A percentile compares a stretch with the other conserved stretches of the same genome.
phyloP scores from a whole-genome alignment of 2,329 filamentous ascomycete species.

The Xylariaceae sp. region DNA sequence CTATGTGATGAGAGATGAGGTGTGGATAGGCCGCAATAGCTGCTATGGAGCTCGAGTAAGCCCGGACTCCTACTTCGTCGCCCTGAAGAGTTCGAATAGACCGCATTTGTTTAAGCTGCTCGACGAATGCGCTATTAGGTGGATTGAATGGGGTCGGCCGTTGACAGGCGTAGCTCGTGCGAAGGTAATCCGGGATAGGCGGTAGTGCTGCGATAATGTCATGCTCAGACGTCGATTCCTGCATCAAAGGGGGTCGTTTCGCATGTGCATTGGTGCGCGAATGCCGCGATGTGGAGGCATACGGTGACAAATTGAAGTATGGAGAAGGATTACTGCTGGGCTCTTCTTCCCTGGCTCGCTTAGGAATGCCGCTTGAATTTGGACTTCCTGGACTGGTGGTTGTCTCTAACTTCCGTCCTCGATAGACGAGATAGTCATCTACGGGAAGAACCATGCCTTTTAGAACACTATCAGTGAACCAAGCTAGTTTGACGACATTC shows the following conservation, averaged over 20 bases:
- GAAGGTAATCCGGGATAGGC: constrained; percentile 62
- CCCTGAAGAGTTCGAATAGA: constrained; percentile 64
- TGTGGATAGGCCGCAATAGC: constrained; percentile 76
- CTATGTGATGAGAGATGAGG: constrained; percentile 34
- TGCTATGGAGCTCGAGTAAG: constrained; percentile 85
- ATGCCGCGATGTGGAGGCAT: constrained; percentile 5
- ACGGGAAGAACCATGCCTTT: constrained; percentile 41
- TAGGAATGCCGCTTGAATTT: constrained; percentile 24
- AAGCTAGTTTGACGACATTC: constrained; percentile 54
- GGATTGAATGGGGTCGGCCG: constrained; percentile 65
- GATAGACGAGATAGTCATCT: constrained; percentile 50
- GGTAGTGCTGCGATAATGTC: constrained; percentile 57
- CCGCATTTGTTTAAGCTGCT: constrained; percentile 69
- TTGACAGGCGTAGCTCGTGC: constrained; percentile 72
- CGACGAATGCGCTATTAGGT: constrained; percentile 73
- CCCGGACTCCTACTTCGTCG: constrained; percentile 75
- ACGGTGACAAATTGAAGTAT: constrained; percentile 1
- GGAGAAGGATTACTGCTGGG: constrained; percentile 10
- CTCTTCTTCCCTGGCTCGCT: constrained; percentile 25
- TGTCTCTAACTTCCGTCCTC: constrained; percentile 35
- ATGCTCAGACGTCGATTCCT: constrained; percentile 74
- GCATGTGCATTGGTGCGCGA: constrained; percentile 27
- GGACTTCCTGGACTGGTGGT: constrained; percentile 8
- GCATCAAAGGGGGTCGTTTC: constrained; percentile 42
- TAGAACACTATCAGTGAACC: constrained; percentile 52